These are phyloP conservation scores for Phytophthora pluvialis DNA, from an alignment of 352 stramenopile genomes.

Conservation along the genomic window DNA sequence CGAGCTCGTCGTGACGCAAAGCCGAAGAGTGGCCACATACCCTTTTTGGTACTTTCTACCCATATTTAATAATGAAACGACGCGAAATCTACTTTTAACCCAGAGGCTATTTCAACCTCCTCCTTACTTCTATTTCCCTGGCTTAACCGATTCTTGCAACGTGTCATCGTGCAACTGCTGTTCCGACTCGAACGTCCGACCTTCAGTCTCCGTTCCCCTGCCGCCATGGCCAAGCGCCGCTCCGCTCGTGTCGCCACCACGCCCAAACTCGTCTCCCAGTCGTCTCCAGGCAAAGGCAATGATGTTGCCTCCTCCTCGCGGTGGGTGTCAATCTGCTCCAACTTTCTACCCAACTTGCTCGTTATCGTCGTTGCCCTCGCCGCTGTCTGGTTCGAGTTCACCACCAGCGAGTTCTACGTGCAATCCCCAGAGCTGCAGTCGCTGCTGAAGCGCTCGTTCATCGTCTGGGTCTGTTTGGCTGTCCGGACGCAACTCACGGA, in stretches of 20 bases:
- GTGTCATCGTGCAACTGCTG: slow-evolving; percentile 26
- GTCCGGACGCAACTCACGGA: slow-evolving; percentile 51
- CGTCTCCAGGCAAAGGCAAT: slow-evolving; percentile 7
- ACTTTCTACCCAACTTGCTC: slow-evolving; percentile 46
- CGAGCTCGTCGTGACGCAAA: not conserved
- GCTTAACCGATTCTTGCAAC: slow-evolving; percentile 8
- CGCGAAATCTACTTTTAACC: not conserved
- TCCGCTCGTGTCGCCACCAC: slow-evolving; percentile 5
- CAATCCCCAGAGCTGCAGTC: slow-evolving; percentile 52
- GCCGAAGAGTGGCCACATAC: not conserved
- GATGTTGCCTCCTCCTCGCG: not conserved
- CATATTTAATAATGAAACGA: slow-evolving; percentile 27
- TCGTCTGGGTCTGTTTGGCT: slow-evolving; percentile 65
- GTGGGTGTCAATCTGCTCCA: slow-evolving; percentile 31
- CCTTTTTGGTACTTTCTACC: not conserved
- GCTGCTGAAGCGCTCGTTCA: slow-evolving; percentile 62
- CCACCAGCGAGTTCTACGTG: slow-evolving; percentile 53
- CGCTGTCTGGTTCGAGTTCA: slow-evolving; percentile 63
- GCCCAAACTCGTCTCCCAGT: not conserved
- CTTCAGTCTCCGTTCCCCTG: slow-evolving; percentile 24
- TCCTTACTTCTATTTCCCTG: slow-evolving; percentile 2
- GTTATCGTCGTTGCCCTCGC: slow-evolving; percentile 45
- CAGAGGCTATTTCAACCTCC: not conserved
- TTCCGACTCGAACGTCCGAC: slow-evolving; percentile 31
- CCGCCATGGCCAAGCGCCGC: slow-evolving; percentile 25